A percentile compares a stretch with the other conserved stretches of the same genome.
Evolutionary conservation across 2,329 filamentous ascomycete species (phyloP).

Genomic region (Epichloe elymi): DNA sequence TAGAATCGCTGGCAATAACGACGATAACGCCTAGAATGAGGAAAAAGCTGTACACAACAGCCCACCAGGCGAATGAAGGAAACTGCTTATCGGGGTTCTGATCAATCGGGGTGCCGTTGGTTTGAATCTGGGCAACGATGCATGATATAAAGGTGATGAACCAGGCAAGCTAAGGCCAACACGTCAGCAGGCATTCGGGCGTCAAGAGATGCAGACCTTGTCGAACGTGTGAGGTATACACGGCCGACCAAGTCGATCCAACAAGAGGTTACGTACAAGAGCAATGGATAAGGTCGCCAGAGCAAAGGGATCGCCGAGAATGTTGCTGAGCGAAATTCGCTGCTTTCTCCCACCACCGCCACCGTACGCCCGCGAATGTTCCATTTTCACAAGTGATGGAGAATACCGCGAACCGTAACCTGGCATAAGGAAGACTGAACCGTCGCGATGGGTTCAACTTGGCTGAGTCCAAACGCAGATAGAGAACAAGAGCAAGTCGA

Average conservation of each 20-base stretch:
- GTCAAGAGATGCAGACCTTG: neutral
- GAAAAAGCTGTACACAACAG: constrained; percentile 72
- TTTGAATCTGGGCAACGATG: constrained; percentile 53
- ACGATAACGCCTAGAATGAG: constrained; percentile 68
- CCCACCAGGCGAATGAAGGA: constrained; percentile 89
- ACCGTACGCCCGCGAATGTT: constrained; percentile 49
- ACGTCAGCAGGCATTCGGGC: neutral
- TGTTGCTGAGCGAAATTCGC: constrained; percentile 55
- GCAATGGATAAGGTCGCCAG: constrained; percentile 88
- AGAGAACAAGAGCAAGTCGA: neutral
- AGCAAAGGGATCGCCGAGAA: constrained; percentile 91
- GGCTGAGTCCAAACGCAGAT: neutral
- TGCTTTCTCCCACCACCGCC: constrained; percentile 49
- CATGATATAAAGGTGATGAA: constrained; percentile 81
- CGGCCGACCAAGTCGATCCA: neutral
- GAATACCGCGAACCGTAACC: constrained; percentile 60
- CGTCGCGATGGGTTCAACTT: neutral
- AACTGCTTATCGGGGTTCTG: constrained; percentile 32
- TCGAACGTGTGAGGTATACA: neutral
- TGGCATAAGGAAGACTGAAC: constrained; percentile 45
- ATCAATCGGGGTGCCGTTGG: constrained; percentile 16
- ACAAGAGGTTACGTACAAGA: constrained; percentile 48
- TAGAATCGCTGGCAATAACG: constrained; percentile 72
- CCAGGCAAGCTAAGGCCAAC: constrained; percentile 64
- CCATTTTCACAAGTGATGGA: constrained; percentile 71